Base-by-base conservation (phyloP, 768 basidiomycete species). In the Flagelloscypha sp. region DNA sequence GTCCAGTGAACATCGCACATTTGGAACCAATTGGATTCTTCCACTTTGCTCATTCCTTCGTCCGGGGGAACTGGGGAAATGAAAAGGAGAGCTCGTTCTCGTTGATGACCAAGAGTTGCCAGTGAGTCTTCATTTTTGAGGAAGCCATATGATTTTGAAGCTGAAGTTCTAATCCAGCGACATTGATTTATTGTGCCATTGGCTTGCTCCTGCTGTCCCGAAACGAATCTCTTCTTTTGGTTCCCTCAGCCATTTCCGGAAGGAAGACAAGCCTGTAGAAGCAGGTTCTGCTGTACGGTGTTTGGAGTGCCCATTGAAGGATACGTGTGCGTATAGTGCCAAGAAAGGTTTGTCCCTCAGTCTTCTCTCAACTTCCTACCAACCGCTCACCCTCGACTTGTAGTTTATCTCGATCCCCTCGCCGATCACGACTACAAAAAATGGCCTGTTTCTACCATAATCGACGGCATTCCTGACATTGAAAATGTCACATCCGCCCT, bases 21-120 rank as follows among this genome's bases (percentile, higher is more conserved):
- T 61, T 90, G 36, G 89, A 93, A 49, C 89, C 89, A 1, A 76
- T 89, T 1, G 88, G 85, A 4, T 79, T 86, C 50, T 86, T 70
- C 48, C 89, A 92, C 55, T 92, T 92, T 56, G 84, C 88, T 2
- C 89, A 93, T 55, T 87, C 84, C 0, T 93, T 76, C 48, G 89
- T 93, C 20, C 74, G 89, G 22, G 89, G 73, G 19, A 79, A 80
- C 52, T 93, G 89, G 89, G 56, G 63, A 3, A 74, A 64, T 17
- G 83, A 92, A 50, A 56, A 61, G 3, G 60, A 67, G 5, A 82
- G 83, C 46, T 80, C 77, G 16, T 92, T 92, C 55, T 76, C 82
- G 10, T 69, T 93, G 34, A 77, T 93, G 79, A 82, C 87, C 12
- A 93, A 93, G 63, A 78, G 79, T 45, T 93, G 84, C 72, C 89